Evolutionary conservation across 2,329 filamentous ascomycete genomes (phyloP).

Genomic region (Sporothrix inflata): DNA sequence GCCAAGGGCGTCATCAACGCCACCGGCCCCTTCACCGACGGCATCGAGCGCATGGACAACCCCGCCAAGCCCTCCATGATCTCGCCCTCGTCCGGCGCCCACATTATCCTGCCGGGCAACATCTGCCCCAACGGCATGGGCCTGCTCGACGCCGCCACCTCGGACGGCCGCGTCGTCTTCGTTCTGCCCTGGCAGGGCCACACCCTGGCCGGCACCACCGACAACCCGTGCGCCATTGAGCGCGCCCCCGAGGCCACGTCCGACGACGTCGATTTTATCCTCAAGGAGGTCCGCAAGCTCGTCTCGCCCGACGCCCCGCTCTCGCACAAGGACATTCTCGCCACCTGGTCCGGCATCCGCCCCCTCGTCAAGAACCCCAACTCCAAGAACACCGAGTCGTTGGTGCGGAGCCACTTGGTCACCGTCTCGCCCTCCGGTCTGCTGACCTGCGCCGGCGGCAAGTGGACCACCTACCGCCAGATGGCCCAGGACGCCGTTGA

Average conservation of each 20-base stretch:
- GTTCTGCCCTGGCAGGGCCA: constrained; percentile 86
- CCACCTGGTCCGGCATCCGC: constrained; percentile 70
- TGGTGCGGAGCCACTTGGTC: constrained; percentile 81
- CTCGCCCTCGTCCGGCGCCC: constrained; percentile 79
- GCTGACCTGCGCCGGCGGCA: constrained; percentile 79
- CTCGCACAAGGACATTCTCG: constrained; percentile 27
- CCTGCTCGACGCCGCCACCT: constrained; percentile 78
- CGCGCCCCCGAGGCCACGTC: constrained; percentile 16
- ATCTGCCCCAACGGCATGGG: constrained; percentile 81
- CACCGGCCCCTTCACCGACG: constrained; percentile 80
- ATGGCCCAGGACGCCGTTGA: constrained; percentile 88
- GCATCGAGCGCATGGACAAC: constrained; percentile 80
- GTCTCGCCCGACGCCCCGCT: constrained; percentile 62
- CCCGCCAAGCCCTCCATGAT: constrained; percentile 70
- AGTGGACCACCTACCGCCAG: constrained; percentile 87
- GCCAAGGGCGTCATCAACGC: constrained; percentile 84
- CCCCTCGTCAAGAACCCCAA: constrained; percentile 81
- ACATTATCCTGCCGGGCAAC: constrained; percentile 78
- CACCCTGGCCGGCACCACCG: constrained; percentile 82
- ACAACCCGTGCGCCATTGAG: constrained; percentile 68
- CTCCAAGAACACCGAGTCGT: constrained; percentile 78
- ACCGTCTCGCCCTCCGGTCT: constrained; percentile 75
- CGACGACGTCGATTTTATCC: constrained; percentile 50
- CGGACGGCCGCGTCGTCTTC: constrained; percentile 85
- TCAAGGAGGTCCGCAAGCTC: constrained; percentile 77